Conservation (phyloP, 2,329 filamentous ascomycete species). For the Hymenoscyphus infarciens region DNA sequence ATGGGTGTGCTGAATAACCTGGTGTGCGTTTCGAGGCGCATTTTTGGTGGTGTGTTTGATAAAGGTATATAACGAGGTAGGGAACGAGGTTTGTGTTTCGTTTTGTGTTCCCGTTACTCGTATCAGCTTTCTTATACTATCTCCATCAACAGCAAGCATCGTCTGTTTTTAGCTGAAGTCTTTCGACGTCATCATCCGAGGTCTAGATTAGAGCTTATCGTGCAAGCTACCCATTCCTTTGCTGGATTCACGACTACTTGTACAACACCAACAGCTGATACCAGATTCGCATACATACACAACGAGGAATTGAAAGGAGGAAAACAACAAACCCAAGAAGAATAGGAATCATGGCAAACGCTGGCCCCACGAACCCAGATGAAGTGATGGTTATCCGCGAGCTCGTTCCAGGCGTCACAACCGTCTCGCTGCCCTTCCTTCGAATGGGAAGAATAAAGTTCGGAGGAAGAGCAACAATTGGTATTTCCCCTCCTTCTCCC, state of each 20-base stretch:
- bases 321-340: neutral
- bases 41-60: neutral
- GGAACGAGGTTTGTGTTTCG: slow-evolving; percentile 2
- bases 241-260: neutral
- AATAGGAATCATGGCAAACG: neutral
- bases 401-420: slow-evolving; percentile 73
- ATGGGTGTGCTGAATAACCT: slow-evolving; percentile 1
- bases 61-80: neutral
- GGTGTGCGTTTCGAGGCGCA: neutral
- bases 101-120: neutral
- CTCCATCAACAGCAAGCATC: neutral
- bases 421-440: slow-evolving; percentile 77
- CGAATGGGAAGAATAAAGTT: slow-evolving; percentile 77
- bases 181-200: neutral
- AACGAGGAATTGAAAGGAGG: neutral
- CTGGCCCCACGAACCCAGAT: slow-evolving; percentile 54
- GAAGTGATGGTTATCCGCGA: slow-evolving; percentile 89
- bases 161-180: neutral
- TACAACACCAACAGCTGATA: neutral
- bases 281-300: neutral
- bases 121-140: neutral
- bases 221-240: neutral
- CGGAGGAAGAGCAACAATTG: slow-evolving; percentile 82
- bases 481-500: slow-evolving; percentile 45
- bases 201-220: neutral